Evolutionary conservation across 2,329 filamentous ascomycete species (phyloP).

Genomic region (Metarhizium sp.): DNA sequence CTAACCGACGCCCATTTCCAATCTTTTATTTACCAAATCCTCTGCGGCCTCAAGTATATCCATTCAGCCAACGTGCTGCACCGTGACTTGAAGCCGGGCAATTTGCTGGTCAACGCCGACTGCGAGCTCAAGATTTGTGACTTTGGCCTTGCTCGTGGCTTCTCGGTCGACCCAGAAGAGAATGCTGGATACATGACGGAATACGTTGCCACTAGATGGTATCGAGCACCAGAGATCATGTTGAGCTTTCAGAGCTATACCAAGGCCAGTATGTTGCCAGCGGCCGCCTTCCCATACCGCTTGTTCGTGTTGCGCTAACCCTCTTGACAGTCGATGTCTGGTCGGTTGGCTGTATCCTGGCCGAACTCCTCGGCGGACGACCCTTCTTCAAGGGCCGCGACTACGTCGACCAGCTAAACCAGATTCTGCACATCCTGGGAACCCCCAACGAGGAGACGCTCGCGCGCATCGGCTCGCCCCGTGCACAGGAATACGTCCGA

Average conservation of each 20-base stretch:
- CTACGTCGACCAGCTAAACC: constrained; percentile 98
- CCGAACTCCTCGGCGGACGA: constrained; percentile 87
- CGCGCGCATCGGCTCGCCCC: constrained; percentile 83
- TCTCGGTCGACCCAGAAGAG: constrained; percentile 94
- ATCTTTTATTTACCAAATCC: constrained; percentile 99
- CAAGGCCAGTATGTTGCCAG: constrained; percentile 80
- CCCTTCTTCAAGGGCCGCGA: constrained; percentile 99
- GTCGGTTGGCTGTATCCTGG: constrained; percentile 97
- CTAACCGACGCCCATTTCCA: constrained; percentile 98
- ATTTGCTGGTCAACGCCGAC: constrained; percentile 94
- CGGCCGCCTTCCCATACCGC: not conserved
- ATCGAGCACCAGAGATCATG: constrained; percentile 93
- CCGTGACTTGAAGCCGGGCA: constrained; percentile 93
- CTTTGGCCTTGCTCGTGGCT: constrained; percentile 91
- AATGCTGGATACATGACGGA: constrained; percentile 99
- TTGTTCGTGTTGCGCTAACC: not conserved
- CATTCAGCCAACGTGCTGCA: constrained; percentile 97
- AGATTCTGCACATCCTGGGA: constrained; percentile 95
- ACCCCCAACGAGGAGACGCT: constrained; percentile 95
- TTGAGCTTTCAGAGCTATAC: constrained; percentile 99
- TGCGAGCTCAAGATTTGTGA: constrained; percentile 99
- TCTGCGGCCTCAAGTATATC: constrained; percentile 97
- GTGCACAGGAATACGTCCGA: constrained; percentile 95
- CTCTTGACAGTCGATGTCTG: constrained; percentile 76
- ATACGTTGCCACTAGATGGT: constrained; percentile 98